A percentile compares a stretch with the other conserved stretches of the same genome.
phyloP scores from a whole-genome alignment of 1,139 yeast genomes.

The Suhomyces guaymorum region DNA sequence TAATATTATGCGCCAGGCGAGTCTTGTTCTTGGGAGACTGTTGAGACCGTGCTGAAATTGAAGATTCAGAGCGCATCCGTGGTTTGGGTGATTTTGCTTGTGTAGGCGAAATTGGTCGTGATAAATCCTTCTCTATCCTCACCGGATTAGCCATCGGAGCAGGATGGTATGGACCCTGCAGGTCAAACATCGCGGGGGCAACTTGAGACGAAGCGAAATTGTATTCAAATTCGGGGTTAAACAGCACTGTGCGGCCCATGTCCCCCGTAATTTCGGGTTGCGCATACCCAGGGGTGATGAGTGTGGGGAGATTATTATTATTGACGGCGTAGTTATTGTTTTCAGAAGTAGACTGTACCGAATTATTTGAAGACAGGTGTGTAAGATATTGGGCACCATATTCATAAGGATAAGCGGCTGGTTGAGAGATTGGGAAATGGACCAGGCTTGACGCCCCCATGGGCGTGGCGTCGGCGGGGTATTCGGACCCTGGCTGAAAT shows the following conservation, averaged over 20 bases:
- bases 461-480: background rate
- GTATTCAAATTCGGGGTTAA: slow-evolving; percentile 7
- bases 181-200: slow-evolving; percentile 6
- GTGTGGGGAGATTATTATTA: slow-evolving; percentile 3
- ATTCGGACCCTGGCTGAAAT: background rate
- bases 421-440: background rate
- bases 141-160: background rate
- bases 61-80: slow-evolving; percentile 11
- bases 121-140: background rate
- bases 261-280: slow-evolving; percentile 8
- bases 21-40: slow-evolving; percentile 13
- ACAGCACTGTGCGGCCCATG: slow-evolving; percentile 7
- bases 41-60: slow-evolving; percentile 3
- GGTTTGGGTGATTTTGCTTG: slow-evolving; percentile 3
- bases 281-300: slow-evolving; percentile 2
- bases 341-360: slow-evolving; percentile 1
- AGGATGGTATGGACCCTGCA: slow-evolving; percentile 1
- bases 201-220: slow-evolving; percentile 3
- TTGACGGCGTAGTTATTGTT: background rate
- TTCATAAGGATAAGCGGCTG: slow-evolving; percentile 1
- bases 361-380: slow-evolving; percentile 2
- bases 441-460: background rate
- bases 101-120: background rate
- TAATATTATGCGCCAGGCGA: slow-evolving; percentile 45
- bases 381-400: slow-evolving; percentile 4